A percentile compares a stretch with the other conserved stretches of the same genome.
Conservation (phyloP, 768 basidiomycete species). For the Hydnomerulius pinastri region DNA sequence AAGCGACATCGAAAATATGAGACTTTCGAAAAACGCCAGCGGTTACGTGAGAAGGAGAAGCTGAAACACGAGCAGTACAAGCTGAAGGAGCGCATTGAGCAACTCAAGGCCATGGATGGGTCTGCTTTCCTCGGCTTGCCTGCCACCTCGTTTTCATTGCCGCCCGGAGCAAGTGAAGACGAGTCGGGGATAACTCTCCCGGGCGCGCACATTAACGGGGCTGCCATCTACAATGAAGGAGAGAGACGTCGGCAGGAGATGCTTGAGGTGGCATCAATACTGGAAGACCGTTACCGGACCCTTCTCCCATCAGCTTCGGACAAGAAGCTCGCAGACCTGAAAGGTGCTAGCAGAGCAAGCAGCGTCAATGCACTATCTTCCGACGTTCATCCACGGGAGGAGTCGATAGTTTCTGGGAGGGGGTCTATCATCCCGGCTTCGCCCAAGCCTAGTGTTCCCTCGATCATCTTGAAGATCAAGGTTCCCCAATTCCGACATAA, state of each 20-base stretch:
- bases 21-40: slow-evolving; percentile 80
- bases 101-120: slow-evolving; percentile 73
- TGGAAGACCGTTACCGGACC: slow-evolving; percentile 76
- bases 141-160: slow-evolving; percentile 54
- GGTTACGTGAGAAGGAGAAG: slow-evolving; percentile 88
- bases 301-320: slow-evolving; percentile 75
- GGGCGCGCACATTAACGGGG: slow-evolving; percentile 40
- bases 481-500: slow-evolving; percentile 30
- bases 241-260: slow-evolving; percentile 74
- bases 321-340: slow-evolving; percentile 41
- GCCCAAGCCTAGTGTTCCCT: slow-evolving; percentile 19
- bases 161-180: slow-evolving; percentile 25
- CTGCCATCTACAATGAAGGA: slow-evolving; percentile 54
- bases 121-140: slow-evolving; percentile 67
- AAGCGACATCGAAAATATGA: slow-evolving; percentile 87
- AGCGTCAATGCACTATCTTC: slow-evolving; percentile 14
- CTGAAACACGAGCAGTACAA: slow-evolving; percentile 91
- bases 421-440: slow-evolving; percentile 13
- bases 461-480: slow-evolving; percentile 38
- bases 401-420: slow-evolving; percentile 6
- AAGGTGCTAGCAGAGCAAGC: slow-evolving; percentile 19
- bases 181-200: slow-evolving; percentile 30
- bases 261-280: slow-evolving; percentile 61
- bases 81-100: slow-evolving; percentile 85
- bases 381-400: slow-evolving; percentile 19